Evolutionary conservation across 805 yeast genomes (phyloP).

Genomic region (Ogataea allantospora): DNA sequence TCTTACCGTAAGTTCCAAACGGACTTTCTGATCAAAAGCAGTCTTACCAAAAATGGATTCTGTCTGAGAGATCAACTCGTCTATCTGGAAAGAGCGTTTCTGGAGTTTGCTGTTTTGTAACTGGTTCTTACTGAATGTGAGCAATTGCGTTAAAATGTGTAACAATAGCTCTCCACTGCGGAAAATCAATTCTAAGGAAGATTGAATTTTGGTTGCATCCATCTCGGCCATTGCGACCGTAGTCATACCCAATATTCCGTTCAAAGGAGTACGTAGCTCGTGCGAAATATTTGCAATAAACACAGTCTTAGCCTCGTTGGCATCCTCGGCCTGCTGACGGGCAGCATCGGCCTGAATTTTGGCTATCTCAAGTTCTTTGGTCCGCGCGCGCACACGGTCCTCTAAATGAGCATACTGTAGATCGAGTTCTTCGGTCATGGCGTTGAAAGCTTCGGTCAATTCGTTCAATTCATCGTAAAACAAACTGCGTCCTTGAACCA

Average conservation of each 20-base stretch:
- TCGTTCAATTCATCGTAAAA: slow-evolving; percentile 86
- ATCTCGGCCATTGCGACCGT: slow-evolving; percentile 88
- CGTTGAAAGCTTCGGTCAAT: slow-evolving; percentile 82
- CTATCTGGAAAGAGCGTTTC: slow-evolving; percentile 71
- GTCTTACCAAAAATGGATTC: slow-evolving; percentile 80
- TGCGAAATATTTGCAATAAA: slow-evolving; percentile 91
- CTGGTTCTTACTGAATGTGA: slow-evolving; percentile 91
- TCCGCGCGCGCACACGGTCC: slow-evolving; percentile 82
- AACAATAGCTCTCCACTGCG: slow-evolving; percentile 87
- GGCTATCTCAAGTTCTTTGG: slow-evolving; percentile 84
- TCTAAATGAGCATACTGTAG: slow-evolving; percentile 82
- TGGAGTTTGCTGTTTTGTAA: slow-evolving; percentile 81
- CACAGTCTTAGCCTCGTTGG: slow-evolving; percentile 94
- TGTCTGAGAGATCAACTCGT: slow-evolving; percentile 82
- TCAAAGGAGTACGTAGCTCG: slow-evolving; percentile 91
- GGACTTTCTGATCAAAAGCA: slow-evolving; percentile 74
- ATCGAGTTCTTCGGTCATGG: slow-evolving; percentile 85
- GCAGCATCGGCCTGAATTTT: slow-evolving; percentile 65
- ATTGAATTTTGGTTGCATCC: slow-evolving; percentile 64
- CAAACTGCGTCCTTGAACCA: slow-evolving; percentile 36
- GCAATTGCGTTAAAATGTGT: slow-evolving; percentile 84
- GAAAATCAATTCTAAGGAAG: slow-evolving; percentile 76
- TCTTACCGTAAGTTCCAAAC: slow-evolving; percentile 55
- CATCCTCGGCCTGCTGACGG: slow-evolving; percentile 59
- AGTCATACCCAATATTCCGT: slow-evolving; percentile 95